These are phyloP conservation scores for Neurospora hispaniola DNA, from an alignment of 495 filamentous ascomycete species.

Conservation along the genomic window DNA sequence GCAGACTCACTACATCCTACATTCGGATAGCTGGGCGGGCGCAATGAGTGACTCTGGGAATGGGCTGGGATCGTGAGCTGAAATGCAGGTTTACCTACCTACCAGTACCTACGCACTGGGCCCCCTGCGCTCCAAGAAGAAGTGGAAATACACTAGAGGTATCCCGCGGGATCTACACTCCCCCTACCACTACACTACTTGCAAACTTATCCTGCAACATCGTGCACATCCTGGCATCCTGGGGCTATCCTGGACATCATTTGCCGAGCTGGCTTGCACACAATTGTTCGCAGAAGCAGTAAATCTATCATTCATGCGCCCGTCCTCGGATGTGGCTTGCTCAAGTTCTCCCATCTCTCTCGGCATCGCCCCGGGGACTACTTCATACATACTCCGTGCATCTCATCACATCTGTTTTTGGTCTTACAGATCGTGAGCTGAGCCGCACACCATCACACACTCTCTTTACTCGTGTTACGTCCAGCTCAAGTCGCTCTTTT, in stretches of 20 bases:
- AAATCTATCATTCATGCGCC: neutral
- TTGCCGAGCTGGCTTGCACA: neutral
- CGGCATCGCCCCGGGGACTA: neutral
- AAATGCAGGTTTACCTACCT: neutral
- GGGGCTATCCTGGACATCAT: neutral
- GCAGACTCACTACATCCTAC: neutral
- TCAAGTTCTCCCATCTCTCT: neutral
- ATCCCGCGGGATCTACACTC: neutral
- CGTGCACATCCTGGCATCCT: neutral
- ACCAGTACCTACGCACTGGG: neutral
- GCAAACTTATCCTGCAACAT: neutral
- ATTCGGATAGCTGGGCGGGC: neutral
- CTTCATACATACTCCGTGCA: neutral
- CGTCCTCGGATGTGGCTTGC: neutral
- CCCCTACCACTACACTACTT: neutral
- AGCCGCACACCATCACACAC: neutral
- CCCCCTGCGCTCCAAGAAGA: neutral
- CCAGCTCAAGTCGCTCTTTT: neutral
- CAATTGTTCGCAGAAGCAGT: neutral
- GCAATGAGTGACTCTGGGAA: neutral
- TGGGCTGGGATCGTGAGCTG: neutral
- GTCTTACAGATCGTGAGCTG: neutral
- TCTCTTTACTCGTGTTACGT: neutral
- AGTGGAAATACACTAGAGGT: neutral
- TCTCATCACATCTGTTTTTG: neutral